Evolutionary conservation across 163 green algal genomes (phyloP), one percentile per base, ranked within the genome.

Genomic region (Coccomyxa subellipsoidea): DNA sequence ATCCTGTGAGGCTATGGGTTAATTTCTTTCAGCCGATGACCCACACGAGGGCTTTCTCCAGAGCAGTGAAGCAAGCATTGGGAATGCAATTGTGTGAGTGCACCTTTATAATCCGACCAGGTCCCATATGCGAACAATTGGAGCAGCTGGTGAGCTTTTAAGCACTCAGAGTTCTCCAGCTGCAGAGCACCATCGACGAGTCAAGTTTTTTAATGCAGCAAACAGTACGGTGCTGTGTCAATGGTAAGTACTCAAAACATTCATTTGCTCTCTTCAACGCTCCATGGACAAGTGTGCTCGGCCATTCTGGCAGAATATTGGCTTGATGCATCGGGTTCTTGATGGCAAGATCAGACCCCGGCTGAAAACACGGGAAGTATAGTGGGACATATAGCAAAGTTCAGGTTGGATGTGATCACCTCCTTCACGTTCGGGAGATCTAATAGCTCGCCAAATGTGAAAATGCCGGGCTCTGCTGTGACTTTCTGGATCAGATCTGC

Each of bases 51-150:
- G 47, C 23, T 59, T 18, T 7, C 23, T 59, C 23, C 47, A 59
- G 47, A 27, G 5, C 47, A 59, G 47, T 2, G 23, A 8, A 59
- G 8, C 39, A 10, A 27, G 47, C 23, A 59, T 54, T 54, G 40
- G 18, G 6, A 72, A 15, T 32, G 25, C 10, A 18, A 73, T 73
- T 32, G 2, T 36, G 27, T 27, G 66, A 10, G 18, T 15, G 6
- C 32, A 23, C 93, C 89, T 84, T 87, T 88, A 81, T 97, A 98
- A 2, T 97, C 90, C 0, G 80, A 4, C 90, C 91, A 98, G 0
- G 90, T 97, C 38, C 95, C 95, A 80, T 96, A 96, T 3, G 92
- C 91, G 83, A 97, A 98, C 0, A 98, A 83, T 69, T 94, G 72
- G 36, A 98, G 88, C 18, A 97, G 85, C 0, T 84, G 37, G 23